Base-by-base conservation (phyloP, 805 yeast genomes). In the Candida succiphila region DNA sequence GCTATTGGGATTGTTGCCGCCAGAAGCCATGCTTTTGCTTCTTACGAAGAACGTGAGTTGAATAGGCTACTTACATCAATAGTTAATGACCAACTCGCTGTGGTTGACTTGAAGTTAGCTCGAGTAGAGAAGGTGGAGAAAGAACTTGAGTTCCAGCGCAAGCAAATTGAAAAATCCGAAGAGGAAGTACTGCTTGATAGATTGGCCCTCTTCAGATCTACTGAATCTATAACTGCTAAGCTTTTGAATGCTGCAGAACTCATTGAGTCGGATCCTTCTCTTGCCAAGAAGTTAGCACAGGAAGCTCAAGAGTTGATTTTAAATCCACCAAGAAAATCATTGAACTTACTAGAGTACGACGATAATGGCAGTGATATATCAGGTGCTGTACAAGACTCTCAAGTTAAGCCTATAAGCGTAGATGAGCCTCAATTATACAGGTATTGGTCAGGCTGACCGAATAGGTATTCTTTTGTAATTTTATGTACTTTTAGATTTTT, bases 1-100 rank as follows among this genome's bases (percentile, higher is more conserved):
- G 78, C 92, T 1, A 61, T 88, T 37, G 88, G 94, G 3, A 61
- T 82, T 9, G 59, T 82, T 25, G 95, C 92, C 3, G 78, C 86
- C 2, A 70, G 92, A 39, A 69, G 92, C 18, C 86, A 83, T 49
- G 67, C 82, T 16, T 81, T 85, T 56, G 84, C 89, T 5, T 73
- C 77, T 4, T 77, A 73, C 49, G 94, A 84, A 53, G 95, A 85
- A 48, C 64, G 87, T 39, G 86, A 80, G 49, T 74, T 77, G 77
- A 68, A 75, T 44, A 72, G 69, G 34, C 53, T 78, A 17, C 57
- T 79, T 10, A 63, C 68, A 19, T 66, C 67, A 20, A 67, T 83
- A 30, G 63, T 81, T 15, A 78, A 78, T 48, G 69, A 72, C 27
- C 77, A 79, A 51, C 42, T 79, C 37, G 67, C 70, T 34, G 78